Base-by-base conservation (phyloP, 2,329 filamentous ascomycete genomes). In the Colletotrichum lindemuthianum region DNA sequence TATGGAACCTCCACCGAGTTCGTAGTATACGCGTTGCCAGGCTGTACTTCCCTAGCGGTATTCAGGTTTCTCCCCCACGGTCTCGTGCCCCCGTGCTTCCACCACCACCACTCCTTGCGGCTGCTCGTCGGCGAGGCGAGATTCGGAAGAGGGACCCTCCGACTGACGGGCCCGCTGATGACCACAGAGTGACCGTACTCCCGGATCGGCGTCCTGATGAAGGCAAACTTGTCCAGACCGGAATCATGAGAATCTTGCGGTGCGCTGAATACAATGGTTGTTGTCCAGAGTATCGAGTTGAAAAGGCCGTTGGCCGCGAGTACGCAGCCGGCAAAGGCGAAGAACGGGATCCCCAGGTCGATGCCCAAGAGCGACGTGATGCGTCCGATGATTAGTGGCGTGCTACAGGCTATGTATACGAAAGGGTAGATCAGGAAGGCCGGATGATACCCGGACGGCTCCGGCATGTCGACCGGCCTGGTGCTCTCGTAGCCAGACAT, bases 361-460 rank as follows among this genome's bases (percentile, higher is more conserved):
- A 76, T 71, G 2, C 84, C 82, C 0, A 82, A 78, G 79, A 89
- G 86, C 48, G 80, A 79, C 41, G 81, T 82, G 73, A 90, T 86
- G 58, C 87, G 82, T 24, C 85, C 85, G 0, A 84, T 79, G 11
- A 86, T 86, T 1, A 90, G 77, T 0, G 88, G 88, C 0, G 86
- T 77, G 0, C 86, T 90, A 72, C 87, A 87, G n/a, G 88, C 67
- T 33, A 88, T 79, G 71, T 90, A 90, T 66, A 89, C 84, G 60
- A 88, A 69, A 0, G 88, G 88, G 67, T 90, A 90, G 3, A 87
- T 77, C 34, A 88, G 86, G 67, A 89, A 84, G 37, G 81, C 76
- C 11, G 63, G 63, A n/a, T 65, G 63, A 8, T 65, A 65, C 0
- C 58, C 63, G 9, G 47, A 63, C 6, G 39, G 37, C 36, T 7